These are phyloP conservation scores for Sideroxylon spinosum DNA, from an alignment of 179 eudicot genomes.

Conservation along the genomic window DNA sequence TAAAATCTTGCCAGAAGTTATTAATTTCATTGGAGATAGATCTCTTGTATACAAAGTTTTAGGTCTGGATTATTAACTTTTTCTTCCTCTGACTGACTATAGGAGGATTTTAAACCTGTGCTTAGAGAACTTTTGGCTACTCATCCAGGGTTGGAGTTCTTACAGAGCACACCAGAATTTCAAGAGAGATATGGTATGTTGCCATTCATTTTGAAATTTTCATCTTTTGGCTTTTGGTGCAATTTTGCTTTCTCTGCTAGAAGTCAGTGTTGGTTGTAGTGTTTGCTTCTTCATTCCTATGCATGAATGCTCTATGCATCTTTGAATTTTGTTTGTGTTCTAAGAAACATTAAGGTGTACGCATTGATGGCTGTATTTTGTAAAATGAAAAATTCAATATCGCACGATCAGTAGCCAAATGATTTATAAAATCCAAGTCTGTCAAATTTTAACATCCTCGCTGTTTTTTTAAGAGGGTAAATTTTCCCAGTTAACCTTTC, in stretches of 20 bases:
- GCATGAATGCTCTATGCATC: not conserved
- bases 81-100: conserved; percentile 7
- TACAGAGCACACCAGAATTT: conserved; percentile 92
- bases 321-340: not conserved
- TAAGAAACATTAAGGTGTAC: not conserved
- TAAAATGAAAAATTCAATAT: not conserved
- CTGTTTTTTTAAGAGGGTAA: not conserved
- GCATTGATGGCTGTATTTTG: not conserved
- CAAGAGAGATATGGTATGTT: conserved; percentile 94
- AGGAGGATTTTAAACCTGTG: conserved; percentile 90
- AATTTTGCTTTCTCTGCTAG: not conserved
- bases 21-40: not conserved
- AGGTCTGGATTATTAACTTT: not conserved
- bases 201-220: not conserved
- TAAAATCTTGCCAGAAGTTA: not conserved
- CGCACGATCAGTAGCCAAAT: not conserved
- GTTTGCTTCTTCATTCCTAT: not conserved
- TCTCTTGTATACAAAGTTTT: not conserved
- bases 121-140: conserved; percentile 88
- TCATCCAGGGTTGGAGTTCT: conserved; percentile 96
- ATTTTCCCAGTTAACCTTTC: not conserved
- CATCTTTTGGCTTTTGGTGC: not conserved
- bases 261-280: not conserved
- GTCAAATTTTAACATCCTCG: not conserved
- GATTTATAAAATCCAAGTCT: not conserved